Evolutionary conservation across 768 basidiomycete genomes (phyloP).

Genomic region (Nidularia sp.): DNA sequence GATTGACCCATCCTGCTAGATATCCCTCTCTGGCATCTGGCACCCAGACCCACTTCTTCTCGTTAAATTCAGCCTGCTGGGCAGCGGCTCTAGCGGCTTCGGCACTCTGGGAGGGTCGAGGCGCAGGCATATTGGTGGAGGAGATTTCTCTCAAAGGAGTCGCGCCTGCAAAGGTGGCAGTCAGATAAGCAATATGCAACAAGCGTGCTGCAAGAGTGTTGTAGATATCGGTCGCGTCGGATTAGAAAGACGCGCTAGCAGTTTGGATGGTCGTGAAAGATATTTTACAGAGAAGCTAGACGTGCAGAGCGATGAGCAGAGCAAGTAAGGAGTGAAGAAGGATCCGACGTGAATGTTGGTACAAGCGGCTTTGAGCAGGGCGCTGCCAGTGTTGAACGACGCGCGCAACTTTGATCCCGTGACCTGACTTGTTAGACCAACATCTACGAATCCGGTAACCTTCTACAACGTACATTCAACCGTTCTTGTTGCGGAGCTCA

Average conservation of each 20-base stretch:
- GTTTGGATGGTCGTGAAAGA: too few species aligned
- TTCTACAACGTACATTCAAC: slow-evolving; percentile 12
- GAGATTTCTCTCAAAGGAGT: not conserved
- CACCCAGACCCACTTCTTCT: slow-evolving; percentile 99
- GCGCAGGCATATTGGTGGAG: slow-evolving; percentile 36
- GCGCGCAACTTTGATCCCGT: slow-evolving; percentile 11
- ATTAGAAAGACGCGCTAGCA: too few species aligned
- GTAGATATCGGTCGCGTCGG: too few species aligned
- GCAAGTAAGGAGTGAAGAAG: not conserved
- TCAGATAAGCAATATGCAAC: too few species aligned
- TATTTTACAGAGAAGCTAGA: too few species aligned
- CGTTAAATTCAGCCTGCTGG: slow-evolving; percentile 92
- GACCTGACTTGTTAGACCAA: slow-evolving; percentile 21
- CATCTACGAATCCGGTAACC: slow-evolving; percentile 18
- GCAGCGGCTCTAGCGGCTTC: slow-evolving; percentile 85
- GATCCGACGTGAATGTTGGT: not conserved
- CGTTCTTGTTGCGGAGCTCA: not conserved
- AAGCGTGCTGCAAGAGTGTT: too few species aligned
- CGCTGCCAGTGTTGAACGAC: slow-evolving; percentile 3
- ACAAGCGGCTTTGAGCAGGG: too few species aligned
- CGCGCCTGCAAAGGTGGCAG: not conserved
- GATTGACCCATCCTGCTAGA: slow-evolving; percentile 89
- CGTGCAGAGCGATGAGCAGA: too few species aligned
- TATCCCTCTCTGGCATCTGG: slow-evolving; percentile 92
- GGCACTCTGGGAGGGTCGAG: slow-evolving; percentile 45